Evolutionary conservation across 2,329 filamentous ascomycete species (phyloP), one percentile per base, ranked within the genome.

Genomic region (Monilinia aucupariae): DNA sequence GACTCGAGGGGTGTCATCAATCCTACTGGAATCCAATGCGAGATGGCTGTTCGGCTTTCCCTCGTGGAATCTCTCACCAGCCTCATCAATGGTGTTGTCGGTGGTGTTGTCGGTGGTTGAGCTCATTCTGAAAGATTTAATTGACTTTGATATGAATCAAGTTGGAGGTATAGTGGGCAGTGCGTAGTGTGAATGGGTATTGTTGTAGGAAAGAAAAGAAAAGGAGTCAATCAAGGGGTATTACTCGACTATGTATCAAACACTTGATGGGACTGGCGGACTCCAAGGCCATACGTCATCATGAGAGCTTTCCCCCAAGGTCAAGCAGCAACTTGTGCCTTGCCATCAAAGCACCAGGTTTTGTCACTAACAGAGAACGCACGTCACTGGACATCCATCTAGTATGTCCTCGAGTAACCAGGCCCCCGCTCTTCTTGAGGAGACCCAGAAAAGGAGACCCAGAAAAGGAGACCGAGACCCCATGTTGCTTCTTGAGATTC

Each of bases 51-150:
- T 79, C 64, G 81, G 75, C 74, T 87, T 80, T 70, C 91, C 90
- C 78, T 93, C 88, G 65, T 92, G 78, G 78, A 84, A 94, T 65
- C 85, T 81, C 59, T 94, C 90, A 64, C 86, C 87, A 63, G 82
- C 86, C 78, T 92, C 88, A 78, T 94, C 92, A 74, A 91, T 74
- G 67, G 77, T 71, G 74, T 79, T 81, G 69, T 90, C 90, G 73
- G 93, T 74, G 67, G 77, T 71, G 74, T 79, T 81, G 69, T 90
- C 90, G 73, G 93, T 88, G 73, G 69, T 72, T 37, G 54, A 56
- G 52, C 67, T 70, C 70, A 70, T 71, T 47, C 64, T 66, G 66
- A 34, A 10, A 34, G 54, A 34, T 56, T 45, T 17, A n/a, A 32
- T 15, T 55, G 52, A 8, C 12, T 5, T 43, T 15, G 20, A 9